Conservation (phyloP, 768 basidiomycete genomes). For the Tulasnella sp. region DNA sequence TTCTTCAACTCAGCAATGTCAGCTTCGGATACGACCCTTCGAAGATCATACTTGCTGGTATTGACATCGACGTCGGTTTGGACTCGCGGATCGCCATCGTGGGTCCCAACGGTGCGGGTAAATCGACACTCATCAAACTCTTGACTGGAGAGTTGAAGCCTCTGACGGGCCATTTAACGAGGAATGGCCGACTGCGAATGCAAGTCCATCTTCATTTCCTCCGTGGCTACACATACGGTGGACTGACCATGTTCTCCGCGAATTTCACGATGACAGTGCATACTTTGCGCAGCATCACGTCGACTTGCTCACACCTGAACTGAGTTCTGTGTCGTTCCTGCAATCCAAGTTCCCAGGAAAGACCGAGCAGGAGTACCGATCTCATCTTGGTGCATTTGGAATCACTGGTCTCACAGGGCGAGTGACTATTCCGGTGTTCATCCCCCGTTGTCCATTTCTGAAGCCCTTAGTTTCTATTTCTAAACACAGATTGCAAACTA, state of each 20-base stretch:
- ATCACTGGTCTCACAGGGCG: constrained; percentile 93
- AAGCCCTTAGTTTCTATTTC: constrained; percentile 4
- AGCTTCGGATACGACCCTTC: constrained; percentile 79
- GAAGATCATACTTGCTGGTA: constrained; percentile 59
- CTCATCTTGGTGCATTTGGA: constrained; percentile 94
- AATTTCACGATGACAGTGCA: constrained; percentile 39
- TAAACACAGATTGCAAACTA: constrained; percentile 57
- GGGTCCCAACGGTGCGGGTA: constrained; percentile 91
- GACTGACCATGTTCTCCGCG: neutral
- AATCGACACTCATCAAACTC: constrained; percentile 92
- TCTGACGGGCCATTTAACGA: constrained; percentile 64
- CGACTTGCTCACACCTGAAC: constrained; percentile 69
- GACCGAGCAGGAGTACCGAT: constrained; percentile 90
- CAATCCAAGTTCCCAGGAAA: constrained; percentile 87
- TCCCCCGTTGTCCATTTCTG: neutral
- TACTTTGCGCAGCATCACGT: constrained; percentile 97
- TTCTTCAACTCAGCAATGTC: constrained; percentile 85
- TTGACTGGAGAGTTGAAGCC: constrained; percentile 77
- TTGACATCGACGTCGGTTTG: constrained; percentile 88
- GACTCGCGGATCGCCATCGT: constrained; percentile 93
- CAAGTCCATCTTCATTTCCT: constrained; percentile 30
- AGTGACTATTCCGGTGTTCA: constrained; percentile 16
- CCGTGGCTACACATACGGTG: constrained; percentile 2
- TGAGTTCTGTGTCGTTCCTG: constrained; percentile 92
- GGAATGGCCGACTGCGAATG: constrained; percentile 88